Conservation (phyloP, 2,329 filamentous ascomycete genomes). For the Aspergillus sp. region DNA sequence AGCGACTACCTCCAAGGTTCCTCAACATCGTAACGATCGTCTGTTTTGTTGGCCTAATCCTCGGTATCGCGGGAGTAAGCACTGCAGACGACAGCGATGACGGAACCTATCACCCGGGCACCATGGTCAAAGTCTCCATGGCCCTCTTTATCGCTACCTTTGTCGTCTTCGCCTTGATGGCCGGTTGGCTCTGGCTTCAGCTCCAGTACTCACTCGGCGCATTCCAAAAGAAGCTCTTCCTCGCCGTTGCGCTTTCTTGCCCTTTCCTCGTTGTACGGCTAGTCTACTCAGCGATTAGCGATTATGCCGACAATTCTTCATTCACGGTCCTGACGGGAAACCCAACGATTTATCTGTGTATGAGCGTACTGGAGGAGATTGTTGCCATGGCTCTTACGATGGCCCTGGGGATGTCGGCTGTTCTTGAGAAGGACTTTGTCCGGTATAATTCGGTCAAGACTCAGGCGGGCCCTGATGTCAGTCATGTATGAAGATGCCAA, state of each 20-base stretch:
- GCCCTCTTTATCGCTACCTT: conserved; percentile 31
- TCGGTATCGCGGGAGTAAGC: conserved; percentile 31
- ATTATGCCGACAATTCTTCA: conserved; percentile 19
- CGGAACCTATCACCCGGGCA: conserved; percentile 11
- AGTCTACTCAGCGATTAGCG: conserved; percentile 30
- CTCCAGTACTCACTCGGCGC: conserved; percentile 13
- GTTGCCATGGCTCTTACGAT: conserved; percentile 30
- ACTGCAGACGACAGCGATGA: conserved; percentile 2
- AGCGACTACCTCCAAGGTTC: conserved; percentile 23
- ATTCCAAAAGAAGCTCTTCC: conserved; percentile 35
- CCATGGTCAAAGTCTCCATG: conserved; percentile 29
- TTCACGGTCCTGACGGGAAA: conserved; percentile 21
- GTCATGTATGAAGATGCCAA: not conserved
- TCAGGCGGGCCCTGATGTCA: not conserved
- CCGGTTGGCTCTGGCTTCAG: conserved; percentile 21
- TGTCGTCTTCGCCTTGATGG: conserved; percentile 22
- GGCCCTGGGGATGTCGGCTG: conserved; percentile 25
- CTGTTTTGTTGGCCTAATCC: conserved; percentile 28
- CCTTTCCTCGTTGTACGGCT: conserved; percentile 36
- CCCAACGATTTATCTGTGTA: conserved; percentile 36
- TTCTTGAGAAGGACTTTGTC: not conserved
- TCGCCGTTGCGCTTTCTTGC: conserved; percentile 30
- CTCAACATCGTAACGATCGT: conserved; percentile 19
- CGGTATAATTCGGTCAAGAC: not conserved
- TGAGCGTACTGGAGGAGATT: conserved; percentile 38